Percentiles rank a stretch among this genome's conserved stretches.
Evolutionary conservation across 148 eudicot species (phyloP).

Genomic region (Limonium bicolor): DNA sequence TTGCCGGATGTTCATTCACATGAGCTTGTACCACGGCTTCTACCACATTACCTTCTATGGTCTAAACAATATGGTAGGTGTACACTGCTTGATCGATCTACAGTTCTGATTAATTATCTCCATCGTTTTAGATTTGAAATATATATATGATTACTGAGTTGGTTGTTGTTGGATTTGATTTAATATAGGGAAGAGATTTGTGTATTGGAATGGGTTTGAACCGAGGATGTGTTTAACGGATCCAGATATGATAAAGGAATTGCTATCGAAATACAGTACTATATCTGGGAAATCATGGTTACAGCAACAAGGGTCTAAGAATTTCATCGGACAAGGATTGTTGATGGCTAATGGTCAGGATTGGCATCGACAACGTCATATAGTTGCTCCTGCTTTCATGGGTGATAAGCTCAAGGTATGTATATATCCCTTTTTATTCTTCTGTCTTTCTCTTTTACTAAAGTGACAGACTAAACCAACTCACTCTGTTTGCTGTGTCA

Average conservation of each 20-base stretch:
- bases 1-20: too few relatives aligned
- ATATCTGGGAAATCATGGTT: slow-evolving; percentile 71
- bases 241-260: slow-evolving; percentile 49
- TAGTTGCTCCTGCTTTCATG: slow-evolving; percentile 79
- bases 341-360: slow-evolving; percentile 82
- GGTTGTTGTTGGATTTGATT: too few relatives aligned
- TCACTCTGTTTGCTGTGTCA: background rate
- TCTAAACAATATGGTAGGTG: too few relatives aligned
- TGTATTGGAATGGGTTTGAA: slow-evolving; percentile 78
- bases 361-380: slow-evolving; percentile 82
- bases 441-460: too few relatives aligned
- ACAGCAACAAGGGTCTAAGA: slow-evolving; percentile 75
- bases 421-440: background rate
- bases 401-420: slow-evolving; percentile 86
- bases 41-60: too few relatives aligned
- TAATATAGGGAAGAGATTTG: slow-evolving; percentile 64
- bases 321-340: slow-evolving; percentile 62
- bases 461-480: too few relatives aligned
- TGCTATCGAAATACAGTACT: slow-evolving; percentile 45
- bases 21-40: too few relatives aligned
- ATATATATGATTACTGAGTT: too few relatives aligned
- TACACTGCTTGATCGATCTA: too few relatives aligned
- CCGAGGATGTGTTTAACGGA: slow-evolving; percentile 81
- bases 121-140: too few relatives aligned
- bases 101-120: too few relatives aligned